Evolutionary conservation across 1,284 basidiomycete genomes (phyloP).

Genomic region (Microbotryum violaceum): DNA sequence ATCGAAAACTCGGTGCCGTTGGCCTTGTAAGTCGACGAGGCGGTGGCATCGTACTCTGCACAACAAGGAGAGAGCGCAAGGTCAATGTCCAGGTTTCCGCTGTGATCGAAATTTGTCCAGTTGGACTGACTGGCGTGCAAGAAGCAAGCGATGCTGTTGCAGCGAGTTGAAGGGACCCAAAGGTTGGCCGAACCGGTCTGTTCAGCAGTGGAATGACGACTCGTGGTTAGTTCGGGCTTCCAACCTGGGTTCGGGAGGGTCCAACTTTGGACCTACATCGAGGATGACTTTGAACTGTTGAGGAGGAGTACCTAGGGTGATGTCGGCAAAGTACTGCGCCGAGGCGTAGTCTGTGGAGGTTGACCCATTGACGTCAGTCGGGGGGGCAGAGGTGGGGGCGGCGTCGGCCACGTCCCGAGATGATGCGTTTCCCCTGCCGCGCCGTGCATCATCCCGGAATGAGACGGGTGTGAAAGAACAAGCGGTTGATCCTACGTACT

Average conservation of each 20-base stretch:
- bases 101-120: too few species aligned
- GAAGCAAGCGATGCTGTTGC: constrained; percentile 97
- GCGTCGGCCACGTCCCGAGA: too few species aligned
- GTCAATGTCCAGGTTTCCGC: not conserved
- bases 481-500: constrained; percentile 52
- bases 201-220: not conserved
- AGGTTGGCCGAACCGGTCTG: constrained; percentile 63
- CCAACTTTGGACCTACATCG: constrained; percentile 55
- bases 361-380: not conserved
- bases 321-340: constrained; percentile 71
- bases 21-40: constrained; percentile 79
- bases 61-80: not conserved
- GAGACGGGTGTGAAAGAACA: too few species aligned
- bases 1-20: constrained; percentile 91
- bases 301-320: constrained; percentile 69
- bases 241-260: not conserved
- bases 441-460: too few species aligned
- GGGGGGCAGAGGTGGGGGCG: too few species aligned
- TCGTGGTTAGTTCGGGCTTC: not conserved
- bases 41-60: constrained; percentile 74
- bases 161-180: constrained; percentile 82
- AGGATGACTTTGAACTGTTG: constrained; percentile 82
- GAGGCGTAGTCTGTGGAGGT: too few species aligned
- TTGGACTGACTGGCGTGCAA: constrained; percentile 23
- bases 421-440: too few species aligned